Evolutionary conservation across 1,139 yeast genomes (phyloP).

Genomic region (Pneumocystis carinii): DNA sequence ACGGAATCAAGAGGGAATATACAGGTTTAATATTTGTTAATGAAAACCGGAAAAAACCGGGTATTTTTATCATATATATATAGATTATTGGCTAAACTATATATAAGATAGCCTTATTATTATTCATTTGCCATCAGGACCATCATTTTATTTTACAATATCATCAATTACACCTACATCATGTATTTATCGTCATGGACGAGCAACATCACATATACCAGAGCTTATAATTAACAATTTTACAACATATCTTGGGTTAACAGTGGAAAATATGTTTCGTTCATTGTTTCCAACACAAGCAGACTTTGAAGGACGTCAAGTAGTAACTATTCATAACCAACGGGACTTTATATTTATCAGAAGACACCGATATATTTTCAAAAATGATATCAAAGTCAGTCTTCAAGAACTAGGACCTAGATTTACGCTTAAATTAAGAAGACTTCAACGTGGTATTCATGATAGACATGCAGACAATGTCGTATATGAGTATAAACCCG

Average conservation of each 20-base stretch:
- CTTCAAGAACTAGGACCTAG: conserved; percentile 94
- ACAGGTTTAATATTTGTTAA: conserved; percentile 79
- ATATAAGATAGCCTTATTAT: conserved; percentile 63
- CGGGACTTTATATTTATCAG: conserved; percentile 89
- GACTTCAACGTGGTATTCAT: conserved; percentile 79
- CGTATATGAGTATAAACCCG: conserved; percentile 5
- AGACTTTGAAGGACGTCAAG: conserved; percentile 89
- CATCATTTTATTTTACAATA: conserved; percentile 78
- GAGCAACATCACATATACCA: conserved; percentile 79
- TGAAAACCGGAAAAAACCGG: conserved; percentile 77
- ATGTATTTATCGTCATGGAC: conserved; percentile 72
- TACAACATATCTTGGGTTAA: conserved; percentile 78
- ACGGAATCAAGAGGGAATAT: conserved; percentile 65
- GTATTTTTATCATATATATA: neutral
- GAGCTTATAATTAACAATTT: conserved; percentile 85
- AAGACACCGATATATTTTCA: conserved; percentile 81
- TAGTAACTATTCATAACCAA: conserved; percentile 86
- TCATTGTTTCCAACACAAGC: conserved; percentile 85
- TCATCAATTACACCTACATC: conserved; percentile 67
- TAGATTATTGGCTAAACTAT: neutral
- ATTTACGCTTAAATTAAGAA: conserved; percentile 72
- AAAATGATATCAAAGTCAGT: conserved; percentile 83
- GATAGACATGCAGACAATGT: conserved; percentile 27
- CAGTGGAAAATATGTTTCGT: conserved; percentile 84
- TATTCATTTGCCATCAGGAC: conserved; percentile 87